Conservation (phyloP, 2,329 filamentous ascomycete genomes). For the Epichloe gansuensis region DNA sequence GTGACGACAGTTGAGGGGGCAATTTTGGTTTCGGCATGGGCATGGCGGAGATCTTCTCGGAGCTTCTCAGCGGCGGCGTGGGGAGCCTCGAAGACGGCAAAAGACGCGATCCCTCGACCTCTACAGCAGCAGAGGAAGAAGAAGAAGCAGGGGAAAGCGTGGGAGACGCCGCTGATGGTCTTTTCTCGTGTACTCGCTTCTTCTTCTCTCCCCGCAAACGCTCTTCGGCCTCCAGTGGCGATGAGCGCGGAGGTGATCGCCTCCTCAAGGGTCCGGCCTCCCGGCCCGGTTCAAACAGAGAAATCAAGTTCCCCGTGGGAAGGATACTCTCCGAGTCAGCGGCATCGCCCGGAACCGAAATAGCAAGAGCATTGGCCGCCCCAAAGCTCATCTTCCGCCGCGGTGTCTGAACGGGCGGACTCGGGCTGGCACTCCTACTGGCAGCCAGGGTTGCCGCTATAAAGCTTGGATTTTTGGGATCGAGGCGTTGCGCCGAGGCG, state of each 20-base stretch:
- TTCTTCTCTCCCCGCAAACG: not conserved
- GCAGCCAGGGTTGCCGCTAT: conserved; percentile 45
- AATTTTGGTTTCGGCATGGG: conserved; percentile 10
- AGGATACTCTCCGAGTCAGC: conserved; percentile 44
- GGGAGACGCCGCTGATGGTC: not conserved
- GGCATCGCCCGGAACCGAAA: conserved; percentile 12
- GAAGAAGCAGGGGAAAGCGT: not conserved
- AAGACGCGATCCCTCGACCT: not conserved
- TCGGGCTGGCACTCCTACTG: conserved; percentile 35
- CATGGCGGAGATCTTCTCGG: conserved; percentile 4
- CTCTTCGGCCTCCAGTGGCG: not conserved
- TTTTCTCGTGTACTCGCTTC: not conserved
- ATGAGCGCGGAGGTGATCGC: conserved; percentile 8
- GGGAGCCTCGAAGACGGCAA: not conserved
- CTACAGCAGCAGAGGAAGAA: not conserved
- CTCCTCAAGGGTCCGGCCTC: conserved; percentile 23
- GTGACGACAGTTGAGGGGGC: conserved; percentile 7
- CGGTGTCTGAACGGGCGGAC: conserved; percentile 12
- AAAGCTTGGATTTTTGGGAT: conserved; percentile 41
- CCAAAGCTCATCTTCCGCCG: conserved; percentile 19
- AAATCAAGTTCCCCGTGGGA: conserved; percentile 51
- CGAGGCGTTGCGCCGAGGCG: conserved; percentile 11
- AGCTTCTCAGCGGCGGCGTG: conserved; percentile 1
- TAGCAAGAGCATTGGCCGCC: conserved; percentile 14
- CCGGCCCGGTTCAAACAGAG: conserved; percentile 49